Percentiles rank a stretch among this genome's conserved stretches.
phyloP scores from a whole-genome alignment of 1,139 yeast species.

The Pichia sp. region DNA sequence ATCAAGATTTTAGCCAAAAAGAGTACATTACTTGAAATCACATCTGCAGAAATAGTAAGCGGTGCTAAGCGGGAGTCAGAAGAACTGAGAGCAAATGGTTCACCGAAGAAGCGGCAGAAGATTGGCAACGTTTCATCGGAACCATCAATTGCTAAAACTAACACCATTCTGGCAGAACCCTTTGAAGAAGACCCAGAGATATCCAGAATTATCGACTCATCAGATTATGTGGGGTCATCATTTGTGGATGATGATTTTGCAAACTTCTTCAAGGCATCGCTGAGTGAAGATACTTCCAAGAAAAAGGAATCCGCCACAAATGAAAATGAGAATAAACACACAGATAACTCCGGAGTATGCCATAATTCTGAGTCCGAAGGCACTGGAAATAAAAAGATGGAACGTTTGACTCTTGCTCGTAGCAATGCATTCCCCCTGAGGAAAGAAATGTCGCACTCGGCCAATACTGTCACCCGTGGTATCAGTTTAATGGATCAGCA shows the following conservation, averaged over 20 bases:
- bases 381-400: neutral
- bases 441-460: neutral
- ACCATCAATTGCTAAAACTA: neutral
- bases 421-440: neutral
- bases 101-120: neutral
- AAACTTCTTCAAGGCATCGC: neutral
- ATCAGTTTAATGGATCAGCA: constrained; percentile 3
- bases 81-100: too few relatives aligned
- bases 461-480: neutral
- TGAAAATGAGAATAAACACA: too few relatives aligned
- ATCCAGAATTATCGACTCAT: constrained; percentile 8
- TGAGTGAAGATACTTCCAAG: too few relatives aligned
- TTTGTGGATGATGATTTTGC: neutral
- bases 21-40: constrained; percentile 1
- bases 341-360: too few relatives aligned
- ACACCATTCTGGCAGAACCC: constrained; percentile 3
- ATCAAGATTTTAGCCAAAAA: constrained; percentile 4
- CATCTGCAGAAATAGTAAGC: constrained; percentile 1
- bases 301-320: too few relatives aligned
- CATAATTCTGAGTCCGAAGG: too few relatives aligned
- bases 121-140: neutral
- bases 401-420: too few relatives aligned
- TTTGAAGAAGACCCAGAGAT: constrained; percentile 11
- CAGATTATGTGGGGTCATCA: constrained; percentile 8
- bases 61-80: too few relatives aligned